phyloP scores from a whole-genome alignment of 768 basidiomycete genomes.

The Lactarius hatsudake region DNA sequence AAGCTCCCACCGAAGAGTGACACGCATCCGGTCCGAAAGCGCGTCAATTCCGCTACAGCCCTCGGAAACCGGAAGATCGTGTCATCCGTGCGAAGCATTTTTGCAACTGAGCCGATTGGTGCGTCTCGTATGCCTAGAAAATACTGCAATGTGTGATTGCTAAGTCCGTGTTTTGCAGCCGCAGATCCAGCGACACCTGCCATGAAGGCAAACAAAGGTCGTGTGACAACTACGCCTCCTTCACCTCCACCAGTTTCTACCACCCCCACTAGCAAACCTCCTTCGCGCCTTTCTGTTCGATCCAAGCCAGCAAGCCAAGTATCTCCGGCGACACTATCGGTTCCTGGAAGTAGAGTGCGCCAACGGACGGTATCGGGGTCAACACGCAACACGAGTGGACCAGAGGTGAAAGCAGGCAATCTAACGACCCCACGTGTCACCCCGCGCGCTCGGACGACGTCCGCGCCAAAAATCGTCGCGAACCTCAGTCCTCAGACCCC shows the following conservation, averaged over 20 bases:
- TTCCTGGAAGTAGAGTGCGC: slow-evolving; percentile 15
- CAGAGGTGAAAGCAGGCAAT: slow-evolving; percentile 9
- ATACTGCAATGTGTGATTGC: not conserved
- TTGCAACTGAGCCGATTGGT: slow-evolving; percentile 10
- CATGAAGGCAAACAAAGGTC: not conserved
- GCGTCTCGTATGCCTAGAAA: not conserved
- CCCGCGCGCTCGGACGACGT: slow-evolving; percentile 23
- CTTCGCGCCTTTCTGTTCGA: slow-evolving; percentile 14
- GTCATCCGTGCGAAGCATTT: slow-evolving; percentile 23
- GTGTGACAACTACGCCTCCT: slow-evolving; percentile 14
- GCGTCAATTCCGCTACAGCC: slow-evolving; percentile 26
- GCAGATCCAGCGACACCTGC: slow-evolving; percentile 3
- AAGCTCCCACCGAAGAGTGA: slow-evolving; percentile 6
- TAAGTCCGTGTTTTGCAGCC: slow-evolving; percentile 3
- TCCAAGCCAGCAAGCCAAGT: slow-evolving; percentile 9
- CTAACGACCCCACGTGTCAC: slow-evolving; percentile 5
- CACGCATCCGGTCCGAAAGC: slow-evolving; percentile 17
- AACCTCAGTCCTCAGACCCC: slow-evolving; percentile 1
- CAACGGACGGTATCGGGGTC: slow-evolving; percentile 22
- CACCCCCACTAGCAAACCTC: slow-evolving; percentile 7
- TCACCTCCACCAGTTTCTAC: not conserved
- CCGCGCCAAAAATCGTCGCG: slow-evolving; percentile 20
- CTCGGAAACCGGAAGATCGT: slow-evolving; percentile 21
- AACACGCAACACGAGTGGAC: slow-evolving; percentile 14
- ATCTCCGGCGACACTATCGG: slow-evolving; percentile 15